Percentiles rank a stretch among this genome's conserved stretches.
These are phyloP conservation scores for Salix exigua DNA, from an alignment of 345 rosid species.

Conservation along the genomic window DNA sequence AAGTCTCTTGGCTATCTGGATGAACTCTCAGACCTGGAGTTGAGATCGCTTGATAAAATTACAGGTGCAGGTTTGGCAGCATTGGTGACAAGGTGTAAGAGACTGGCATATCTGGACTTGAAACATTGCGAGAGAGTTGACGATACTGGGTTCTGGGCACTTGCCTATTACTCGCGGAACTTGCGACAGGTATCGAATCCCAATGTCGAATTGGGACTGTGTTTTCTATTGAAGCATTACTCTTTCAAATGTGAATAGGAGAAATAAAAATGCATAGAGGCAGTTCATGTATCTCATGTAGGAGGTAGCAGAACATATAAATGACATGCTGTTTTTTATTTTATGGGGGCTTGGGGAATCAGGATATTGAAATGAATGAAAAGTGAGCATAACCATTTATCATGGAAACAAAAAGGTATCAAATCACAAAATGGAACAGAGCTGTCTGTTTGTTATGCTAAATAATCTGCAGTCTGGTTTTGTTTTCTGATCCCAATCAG, in stretches of 20 bases:
- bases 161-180: constrained; percentile 60
- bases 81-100: constrained; percentile 57
- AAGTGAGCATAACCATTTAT: background rate
- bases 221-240: background rate
- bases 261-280: background rate
- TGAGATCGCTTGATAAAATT: constrained; percentile 56
- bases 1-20: constrained; percentile 45
- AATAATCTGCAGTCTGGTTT: background rate
- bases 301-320: too few relatives aligned
- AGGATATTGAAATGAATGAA: background rate
- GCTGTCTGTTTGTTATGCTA: background rate
- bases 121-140: constrained; percentile 67
- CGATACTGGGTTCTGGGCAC: constrained; percentile 76
- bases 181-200: constrained; percentile 64
- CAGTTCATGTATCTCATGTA: background rate
- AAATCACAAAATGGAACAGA: background rate
- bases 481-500: background rate
- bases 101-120: constrained; percentile 64
- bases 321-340: background rate
- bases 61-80: constrained; percentile 62
- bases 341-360: background rate
- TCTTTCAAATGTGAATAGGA: background rate
- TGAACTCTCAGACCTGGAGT: constrained; percentile 63
- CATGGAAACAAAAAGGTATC: background rate
- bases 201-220: background rate